These are phyloP conservation scores for Coprinopsis cinerea DNA, from an alignment of 768 basidiomycete genomes.

Conservation along the genomic window DNA sequence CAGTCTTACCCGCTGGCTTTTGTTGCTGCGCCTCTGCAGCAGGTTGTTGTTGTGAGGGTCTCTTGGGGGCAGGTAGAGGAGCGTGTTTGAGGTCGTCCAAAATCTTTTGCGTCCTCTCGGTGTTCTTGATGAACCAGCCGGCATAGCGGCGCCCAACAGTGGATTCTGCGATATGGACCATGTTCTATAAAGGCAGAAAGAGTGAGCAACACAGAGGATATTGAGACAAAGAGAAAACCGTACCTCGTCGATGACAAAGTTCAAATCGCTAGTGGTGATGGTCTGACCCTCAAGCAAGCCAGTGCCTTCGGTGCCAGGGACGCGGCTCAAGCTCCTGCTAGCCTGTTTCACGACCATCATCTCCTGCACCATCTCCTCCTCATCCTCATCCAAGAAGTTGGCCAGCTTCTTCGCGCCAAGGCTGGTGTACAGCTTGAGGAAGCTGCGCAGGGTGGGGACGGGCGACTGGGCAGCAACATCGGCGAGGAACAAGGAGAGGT, in stretches of 20 bases:
- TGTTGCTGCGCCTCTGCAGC: conserved; percentile 12
- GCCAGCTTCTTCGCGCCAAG: conserved; percentile 89
- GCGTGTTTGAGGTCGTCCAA: conserved; percentile 65
- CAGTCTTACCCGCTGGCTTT: conserved; percentile 25
- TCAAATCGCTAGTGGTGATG: conserved; percentile 87
- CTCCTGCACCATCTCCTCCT: conserved; percentile 93
- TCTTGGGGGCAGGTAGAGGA: conserved; percentile 35
- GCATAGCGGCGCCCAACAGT: conserved; percentile 91
- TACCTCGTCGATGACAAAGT: conserved; percentile 93
- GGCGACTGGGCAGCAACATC: conserved; percentile 72
- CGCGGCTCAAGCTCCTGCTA: conserved; percentile 69
- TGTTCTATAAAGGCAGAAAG: conserved; percentile 60
- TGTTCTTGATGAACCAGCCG: conserved; percentile 96
- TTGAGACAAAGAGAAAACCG: conserved; percentile 19
- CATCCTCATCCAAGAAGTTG: conserved; percentile 84
- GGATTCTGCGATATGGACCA: conserved; percentile 94
- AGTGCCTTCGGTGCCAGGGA: conserved; percentile 45
- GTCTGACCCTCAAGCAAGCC: conserved; percentile 79
- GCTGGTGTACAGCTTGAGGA: conserved; percentile 93
- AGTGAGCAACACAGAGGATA: not conserved
- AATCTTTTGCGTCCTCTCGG: conserved; percentile 85
- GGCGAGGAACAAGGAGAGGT: conserved; percentile 77
- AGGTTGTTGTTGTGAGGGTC: conserved; percentile 12
- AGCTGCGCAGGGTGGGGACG: conserved; percentile 81
- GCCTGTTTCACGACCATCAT: conserved; percentile 95